Evolutionary conservation across 2,329 filamentous ascomycete species (phyloP), one percentile per base, ranked within the genome.

Genomic region (Nemania sp.): DNA sequence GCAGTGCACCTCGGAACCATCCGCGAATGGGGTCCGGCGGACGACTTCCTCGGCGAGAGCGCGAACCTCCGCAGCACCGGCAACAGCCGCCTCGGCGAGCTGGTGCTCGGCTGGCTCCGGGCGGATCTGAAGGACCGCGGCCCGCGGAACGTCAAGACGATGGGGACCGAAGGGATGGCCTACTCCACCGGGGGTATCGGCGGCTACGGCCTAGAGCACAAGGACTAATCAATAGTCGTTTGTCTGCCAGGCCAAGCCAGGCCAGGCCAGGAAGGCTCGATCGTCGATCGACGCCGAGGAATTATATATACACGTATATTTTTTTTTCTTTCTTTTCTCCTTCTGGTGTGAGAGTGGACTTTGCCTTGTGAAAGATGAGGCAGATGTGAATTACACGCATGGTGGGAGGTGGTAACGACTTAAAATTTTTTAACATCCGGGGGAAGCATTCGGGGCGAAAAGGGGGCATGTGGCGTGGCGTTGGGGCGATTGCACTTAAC

Each of bases 71-170:
- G 52, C 18, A 73, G 73, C 29, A 81, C 80, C 2, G 92, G 92
- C 37, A 97, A 97, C 75, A 95, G 90, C 70, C 85, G 87, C 57
- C 81, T 98, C 7, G 93, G 94, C 10, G 90, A 96, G 78, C 77
- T 99, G 65, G 95, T 98, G 32, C 79, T 99, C 67, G 82, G 83
- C 56, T 99, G 95, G 95, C 80, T 99, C 74, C 86, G 86, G 72
- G 85, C 90, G 63, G 94, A 98, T 77, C 76, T 97, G 64, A 79
- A 82, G 68, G 88, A 90, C 67, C 81, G 94, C 66, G 94, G 94
- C 0, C 93, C 93, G 2, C 81, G 94, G 49, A 90, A 80, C 66
- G 76, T 85, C 67, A 78, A 79, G 42, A 78, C 78, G 58, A 76
- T 81, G 59, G 82, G 77, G 0, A 80, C 82, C 3, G 86, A 91